These are phyloP conservation scores for Middelhovenomyces tepae DNA, from an alignment of 805 yeast species.

Conservation along the genomic window DNA sequence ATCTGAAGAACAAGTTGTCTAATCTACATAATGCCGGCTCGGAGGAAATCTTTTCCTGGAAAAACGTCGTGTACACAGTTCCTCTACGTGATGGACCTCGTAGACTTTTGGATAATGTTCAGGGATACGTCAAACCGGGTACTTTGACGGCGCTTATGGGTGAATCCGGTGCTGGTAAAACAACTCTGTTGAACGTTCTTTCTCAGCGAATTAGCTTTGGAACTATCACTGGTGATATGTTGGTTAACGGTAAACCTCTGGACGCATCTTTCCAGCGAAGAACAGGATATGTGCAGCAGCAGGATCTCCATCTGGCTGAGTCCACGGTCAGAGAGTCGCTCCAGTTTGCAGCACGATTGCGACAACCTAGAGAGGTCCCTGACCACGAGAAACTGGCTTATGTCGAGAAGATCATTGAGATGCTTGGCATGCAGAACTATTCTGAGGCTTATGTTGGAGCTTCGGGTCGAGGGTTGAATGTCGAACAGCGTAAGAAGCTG, in stretches of 20 bases:
- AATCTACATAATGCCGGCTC: constrained; percentile 18
- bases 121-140: constrained; percentile 75
- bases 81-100: constrained; percentile 34
- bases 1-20: constrained; percentile 20
- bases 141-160: constrained; percentile 79
- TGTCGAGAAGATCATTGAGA: constrained; percentile 57
- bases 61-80: constrained; percentile 48
- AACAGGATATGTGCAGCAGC: constrained; percentile 77
- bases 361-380: constrained; percentile 56
- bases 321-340: constrained; percentile 70
- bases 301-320: constrained; percentile 62
- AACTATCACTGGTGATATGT: constrained; percentile 59
- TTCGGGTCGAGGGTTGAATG: constrained; percentile 63
- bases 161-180: constrained; percentile 82
- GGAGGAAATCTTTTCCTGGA: constrained; percentile 53
- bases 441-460: constrained; percentile 77
- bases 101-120: constrained; percentile 38
- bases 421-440: constrained; percentile 60
- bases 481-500: constrained; percentile 58
- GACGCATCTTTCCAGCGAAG: constrained; percentile 64
- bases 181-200: constrained; percentile 64
- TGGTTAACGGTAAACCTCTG: constrained; percentile 60
- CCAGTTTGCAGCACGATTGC: constrained; percentile 58
- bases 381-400: constrained; percentile 52
- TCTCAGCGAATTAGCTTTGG: constrained; percentile 66